Base-by-base conservation (phyloP, 352 stramenopile species). In the Phytophthora citricola region DNA sequence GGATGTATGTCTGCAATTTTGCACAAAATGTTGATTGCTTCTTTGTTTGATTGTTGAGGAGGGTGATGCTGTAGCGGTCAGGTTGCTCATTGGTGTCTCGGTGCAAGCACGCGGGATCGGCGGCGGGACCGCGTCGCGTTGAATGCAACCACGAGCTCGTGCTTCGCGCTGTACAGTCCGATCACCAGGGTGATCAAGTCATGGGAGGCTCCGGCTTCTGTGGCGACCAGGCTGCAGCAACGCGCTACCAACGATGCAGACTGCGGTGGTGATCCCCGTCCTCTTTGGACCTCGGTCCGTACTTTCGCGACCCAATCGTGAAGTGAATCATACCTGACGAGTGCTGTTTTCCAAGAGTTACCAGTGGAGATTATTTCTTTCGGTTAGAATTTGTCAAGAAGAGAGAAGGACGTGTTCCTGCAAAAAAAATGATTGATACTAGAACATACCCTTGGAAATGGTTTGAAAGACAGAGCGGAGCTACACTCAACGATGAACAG, bases 31-130 rank as follows among this genome's bases (percentile, higher is more conserved):
- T 41, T 43, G 47, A 39, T 54, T 54, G 47, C 47, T 54, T 51
- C 44, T 26, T 22, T 50, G 36, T 14, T 4, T 34, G 24, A 50
- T 51, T 51, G 24, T 43, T 24, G 29, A 54, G 29, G 32, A 46
- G 27, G 20, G 41, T 62, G 54, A 62, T 62, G 54, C 54, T 53
- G 24, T 5, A 22, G 41, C n/a, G 29, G 54, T 24, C 41, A 43
- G 7, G 38, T 43, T 43, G 38, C n/a, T 43, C 11, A 43, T 43
- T 43, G 38, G 38, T 20, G 14, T 22, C 38, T 43, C 38, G 15
- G 36, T 36, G 20, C 41, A 59, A 50, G 26, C 26, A 43, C 39
- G 27, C 53, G 52, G n/a, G 52, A 50, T 60, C 27, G 27, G 39
- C 17, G 26, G 27, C 29, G 17, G 29, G 36, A 47, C 6, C 20